Base-by-base conservation (phyloP, 2,329 filamentous ascomycete species). In the Venturia oleaginea region DNA sequence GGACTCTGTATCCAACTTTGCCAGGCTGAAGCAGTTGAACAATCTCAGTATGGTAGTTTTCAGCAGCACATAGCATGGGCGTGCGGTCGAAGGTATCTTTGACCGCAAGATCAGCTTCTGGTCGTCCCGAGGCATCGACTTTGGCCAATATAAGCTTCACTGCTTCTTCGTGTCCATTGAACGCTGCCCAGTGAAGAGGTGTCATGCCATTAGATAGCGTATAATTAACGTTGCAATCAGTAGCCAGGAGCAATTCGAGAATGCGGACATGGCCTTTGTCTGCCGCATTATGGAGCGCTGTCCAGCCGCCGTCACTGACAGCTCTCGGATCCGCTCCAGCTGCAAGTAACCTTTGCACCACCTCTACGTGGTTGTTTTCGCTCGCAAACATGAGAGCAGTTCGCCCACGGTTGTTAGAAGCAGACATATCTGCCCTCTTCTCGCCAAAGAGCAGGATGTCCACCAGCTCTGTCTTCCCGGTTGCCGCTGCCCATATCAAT, bases 31-130 rank as follows among this genome's bases (percentile, higher is more conserved):
- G 69, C 7, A 75, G 69, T 27, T 76, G 73, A 7, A 78, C 75
- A 22, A 79, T 78, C n/a, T 75, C 73, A 62, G 71, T 74, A 24
- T 74, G 69, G 61, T 73, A 74, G 60, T 73, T 73, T 59, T 74
- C 73, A 15, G 77, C 77, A 6, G 78, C 77, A 15, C 73, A 71
- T 6, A 80, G 68, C 30, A 80, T 74, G 0, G 77, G 76, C 1
- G 77, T 79, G 37, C 75, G 76, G 15, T 78, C 77, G 61, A 77
- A 79, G 2, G 72, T 72, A 65, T 81, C 79, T 67, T 76, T 75
- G 1, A 73, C 71, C 7, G 72, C 68, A 22, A 75, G 70, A 43
- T 75, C 76, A 54, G 76, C 70, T 11, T 74, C 74, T 22, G 70
- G 72, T 13, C 72, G 66, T 34, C 51, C 51, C 10, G 15, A n/a